These are phyloP conservation scores for Colletotrichum cuscutae DNA, from an alignment of 2,329 filamentous ascomycete genomes.

Conservation along the genomic window DNA sequence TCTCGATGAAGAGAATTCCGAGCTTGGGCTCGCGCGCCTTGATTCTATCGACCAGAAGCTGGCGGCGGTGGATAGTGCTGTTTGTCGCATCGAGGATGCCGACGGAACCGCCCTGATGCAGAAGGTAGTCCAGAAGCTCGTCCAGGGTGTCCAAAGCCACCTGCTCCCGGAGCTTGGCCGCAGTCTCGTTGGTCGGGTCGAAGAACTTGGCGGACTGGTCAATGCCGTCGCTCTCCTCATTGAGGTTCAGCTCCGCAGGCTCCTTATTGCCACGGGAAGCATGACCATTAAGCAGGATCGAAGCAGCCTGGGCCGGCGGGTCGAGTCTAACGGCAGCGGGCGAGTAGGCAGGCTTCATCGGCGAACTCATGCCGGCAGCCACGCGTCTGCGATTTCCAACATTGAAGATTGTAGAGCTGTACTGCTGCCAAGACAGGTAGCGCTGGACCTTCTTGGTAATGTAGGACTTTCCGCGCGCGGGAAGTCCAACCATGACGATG, in stretches of 20 bases:
- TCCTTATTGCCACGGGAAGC: slow-evolving; percentile 54
- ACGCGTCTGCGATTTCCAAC: slow-evolving; percentile 91
- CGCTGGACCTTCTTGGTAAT: slow-evolving; percentile 98
- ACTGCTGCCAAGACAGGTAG: slow-evolving; percentile 97
- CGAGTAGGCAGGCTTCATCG: slow-evolving; percentile 50
- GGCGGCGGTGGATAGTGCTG: slow-evolving; percentile 87
- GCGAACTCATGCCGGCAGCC: slow-evolving; percentile 70
- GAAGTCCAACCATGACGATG: slow-evolving; percentile 97
- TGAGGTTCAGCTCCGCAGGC: slow-evolving; percentile 46
- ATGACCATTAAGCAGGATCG: slow-evolving; percentile 67
- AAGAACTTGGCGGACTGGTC: slow-evolving; percentile 96
- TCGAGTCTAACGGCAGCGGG: slow-evolving; percentile 44
- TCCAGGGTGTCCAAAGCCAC: slow-evolving; percentile 93
- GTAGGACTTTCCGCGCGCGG: slow-evolving; percentile 96
- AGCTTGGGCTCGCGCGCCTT: slow-evolving; percentile 85
- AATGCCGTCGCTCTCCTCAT: slow-evolving; percentile 61
- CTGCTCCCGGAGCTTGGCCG: slow-evolving; percentile 86
- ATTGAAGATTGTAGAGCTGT: slow-evolving; percentile 96
- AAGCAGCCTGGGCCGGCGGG: slow-evolving; percentile 63
- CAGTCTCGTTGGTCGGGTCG: slow-evolving; percentile 86
- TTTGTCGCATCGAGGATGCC: slow-evolving; percentile 98
- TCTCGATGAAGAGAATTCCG: slow-evolving; percentile 95
- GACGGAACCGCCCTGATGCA: slow-evolving; percentile 84
- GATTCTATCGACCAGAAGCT: slow-evolving; percentile 85
- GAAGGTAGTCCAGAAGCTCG: slow-evolving; percentile 89